These are phyloP conservation scores for Neoascochyta sp. DNA, from an alignment of 2,329 filamentous ascomycete species.

Conservation along the genomic window DNA sequence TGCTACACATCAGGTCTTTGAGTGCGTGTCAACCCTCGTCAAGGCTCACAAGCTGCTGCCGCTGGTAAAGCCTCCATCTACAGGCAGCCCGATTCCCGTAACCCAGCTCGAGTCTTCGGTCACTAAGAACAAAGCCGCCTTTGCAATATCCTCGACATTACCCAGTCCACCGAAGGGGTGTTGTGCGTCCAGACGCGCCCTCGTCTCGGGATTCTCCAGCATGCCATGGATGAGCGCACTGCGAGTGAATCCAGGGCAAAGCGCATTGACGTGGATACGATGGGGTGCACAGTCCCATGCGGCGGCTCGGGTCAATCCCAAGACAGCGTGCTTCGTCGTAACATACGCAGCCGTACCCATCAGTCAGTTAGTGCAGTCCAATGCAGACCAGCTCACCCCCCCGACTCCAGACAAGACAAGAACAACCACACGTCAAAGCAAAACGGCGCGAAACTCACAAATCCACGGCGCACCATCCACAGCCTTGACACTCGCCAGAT, in stretches of 20 bases:
- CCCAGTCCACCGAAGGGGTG: conserved; percentile 34
- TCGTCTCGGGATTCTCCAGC: conserved; percentile 8
- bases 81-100: conserved; percentile 44
- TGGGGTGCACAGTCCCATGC: conserved; percentile 50
- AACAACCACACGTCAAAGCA: too few species aligned
- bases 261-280: conserved; percentile 52
- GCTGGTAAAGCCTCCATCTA: conserved; percentile 46
- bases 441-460: conserved; percentile 19
- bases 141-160: conserved; percentile 30
- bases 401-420: too few species aligned
- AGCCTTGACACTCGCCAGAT: conserved; percentile 49
- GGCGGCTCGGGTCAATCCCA: conserved; percentile 48
- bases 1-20: too few species aligned
- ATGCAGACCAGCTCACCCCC: too few species aligned
- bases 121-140: conserved; percentile 45
- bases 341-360: conserved; percentile 41
- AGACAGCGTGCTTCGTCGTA: conserved; percentile 50
- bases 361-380: too few species aligned
- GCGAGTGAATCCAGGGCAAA: conserved; percentile 50
- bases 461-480: conserved; percentile 42
- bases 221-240: conserved; percentile 26
- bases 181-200: conserved; percentile 10
- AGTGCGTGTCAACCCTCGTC: too few species aligned
- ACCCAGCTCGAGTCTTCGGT: conserved; percentile 48
- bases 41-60: conserved; percentile 1